Evolutionary conservation across 192 early-diverging fungal species (phyloP), one percentile per base, ranked within the genome.

Genomic region (Gigaspora rosea): DNA sequence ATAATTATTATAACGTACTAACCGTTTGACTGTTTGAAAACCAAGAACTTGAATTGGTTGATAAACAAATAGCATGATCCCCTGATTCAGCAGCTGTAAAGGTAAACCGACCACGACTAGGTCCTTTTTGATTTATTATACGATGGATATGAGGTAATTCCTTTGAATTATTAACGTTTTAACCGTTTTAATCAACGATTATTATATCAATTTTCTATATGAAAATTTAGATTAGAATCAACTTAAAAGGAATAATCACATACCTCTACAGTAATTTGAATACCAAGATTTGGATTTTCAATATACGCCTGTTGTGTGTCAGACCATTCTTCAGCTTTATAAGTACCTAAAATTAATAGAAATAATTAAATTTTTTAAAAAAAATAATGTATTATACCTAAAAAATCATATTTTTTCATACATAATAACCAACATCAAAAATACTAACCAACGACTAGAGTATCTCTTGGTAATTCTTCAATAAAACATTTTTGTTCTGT

Each of bases 391-490:
- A n/a, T 27, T n/a, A 8, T 47, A 32, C 20, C 9, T 64, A 49
- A 22, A 58, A 8, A 35, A 22, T 73, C 57, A 8, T 48, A 27
- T 8, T 27, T 52, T 20, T 67, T 9, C 8, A 27, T 22, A 16
- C 13, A 11, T 35, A 70, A 35, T 18, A 63, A 9, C 22, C 36
- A 32, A n/a, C 32, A 46, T 47, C 27, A 36, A 79, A 54, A 46
- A 41, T 35, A 59, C 7, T 71, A 82, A 90, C 96, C 94, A 32
- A 91, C 88, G 32, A 95, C 92, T 64, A 92, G 87, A 47, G 95
- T 95, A 75, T 95, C 93, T 78, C 89, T 91, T 20, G 97, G 95
- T 36, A 98, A 85, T 76, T 98, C 96, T 80, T 98, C 97, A 13
- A 94, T 86, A 76, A 98, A 98, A 85, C 97, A 98, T 79, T 94